Percentiles rank a stretch among this genome's conserved stretches.
phyloP scores from a whole-genome alignment of 2,329 filamentous ascomycete genomes.

The Tolypocladium pustulatum region DNA sequence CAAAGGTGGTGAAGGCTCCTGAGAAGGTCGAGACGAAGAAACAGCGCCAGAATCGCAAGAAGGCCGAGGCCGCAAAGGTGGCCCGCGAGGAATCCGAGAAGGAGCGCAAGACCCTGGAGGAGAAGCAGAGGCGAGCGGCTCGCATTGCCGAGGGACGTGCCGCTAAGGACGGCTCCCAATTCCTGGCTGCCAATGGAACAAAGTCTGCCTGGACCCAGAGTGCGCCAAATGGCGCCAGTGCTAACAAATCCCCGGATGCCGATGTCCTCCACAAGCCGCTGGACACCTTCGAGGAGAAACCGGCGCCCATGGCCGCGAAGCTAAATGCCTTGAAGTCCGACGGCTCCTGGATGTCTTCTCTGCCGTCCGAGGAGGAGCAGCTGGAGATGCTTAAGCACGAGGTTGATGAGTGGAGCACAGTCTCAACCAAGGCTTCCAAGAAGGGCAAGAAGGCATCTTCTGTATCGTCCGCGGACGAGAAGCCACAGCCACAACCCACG shows the following conservation, averaged over 20 bases:
- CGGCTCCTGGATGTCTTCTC: conserved; percentile 36
- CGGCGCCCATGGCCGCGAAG: conserved; percentile 19
- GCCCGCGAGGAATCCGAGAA: conserved; percentile 69
- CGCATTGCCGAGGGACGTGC: conserved; percentile 73
- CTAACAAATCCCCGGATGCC: conserved; percentile 17
- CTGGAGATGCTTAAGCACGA: conserved; percentile 43
- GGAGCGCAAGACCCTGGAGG: conserved; percentile 62
- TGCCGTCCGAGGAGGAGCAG: conserved; percentile 54
- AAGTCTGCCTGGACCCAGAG: conserved; percentile 33
- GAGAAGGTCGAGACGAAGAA: conserved; percentile 81
- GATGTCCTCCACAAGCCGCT: conserved; percentile 37
- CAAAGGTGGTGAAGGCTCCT: conserved; percentile 49
- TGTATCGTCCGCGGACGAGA: conserved; percentile 22
- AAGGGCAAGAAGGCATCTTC: conserved; percentile 28
- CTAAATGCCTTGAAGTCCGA: conserved; percentile 21
- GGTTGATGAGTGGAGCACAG: conserved; percentile 49
- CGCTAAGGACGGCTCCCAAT: conserved; percentile 67
- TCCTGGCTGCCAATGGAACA: conserved; percentile 33
- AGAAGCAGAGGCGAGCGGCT: conserved; percentile 74
- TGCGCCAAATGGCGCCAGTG: conserved; percentile 19
- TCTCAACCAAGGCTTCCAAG: conserved; percentile 37
- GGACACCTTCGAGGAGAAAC: conserved; percentile 46
- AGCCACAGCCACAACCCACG: conserved; percentile 14
- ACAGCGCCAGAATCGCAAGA: conserved; percentile 84
- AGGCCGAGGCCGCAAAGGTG: conserved; percentile 70